Conservation (phyloP, 352 stramenopile species). For the Aphanomyces astaci region DNA sequence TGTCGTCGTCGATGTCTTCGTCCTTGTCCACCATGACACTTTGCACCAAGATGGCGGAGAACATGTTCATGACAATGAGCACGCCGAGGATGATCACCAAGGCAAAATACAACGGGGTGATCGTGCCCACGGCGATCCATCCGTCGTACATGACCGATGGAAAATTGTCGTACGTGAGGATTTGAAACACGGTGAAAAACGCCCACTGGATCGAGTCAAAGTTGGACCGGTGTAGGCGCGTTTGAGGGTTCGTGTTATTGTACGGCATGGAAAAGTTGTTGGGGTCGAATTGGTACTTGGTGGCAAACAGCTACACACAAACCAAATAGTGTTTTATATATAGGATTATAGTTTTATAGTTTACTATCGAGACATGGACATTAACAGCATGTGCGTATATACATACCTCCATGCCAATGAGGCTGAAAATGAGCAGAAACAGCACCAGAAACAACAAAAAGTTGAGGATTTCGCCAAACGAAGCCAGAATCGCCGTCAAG, state of each 20-base stretch:
- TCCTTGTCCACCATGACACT: conserved; percentile 9
- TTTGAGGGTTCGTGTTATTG: conserved; percentile 29
- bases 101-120: conserved; percentile 66
- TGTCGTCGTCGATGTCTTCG: conserved; percentile 40
- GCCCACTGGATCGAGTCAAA: conserved; percentile 68
- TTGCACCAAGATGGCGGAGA: conserved; percentile 85
- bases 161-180: conserved; percentile 91
- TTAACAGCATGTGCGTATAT: no score
- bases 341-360: no score
- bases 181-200: conserved; percentile 69
- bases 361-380: no score
- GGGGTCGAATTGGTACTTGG: conserved; percentile 84
- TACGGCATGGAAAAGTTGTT: conserved; percentile 38
- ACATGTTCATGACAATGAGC: conserved; percentile 89
- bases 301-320: conserved; percentile 82
- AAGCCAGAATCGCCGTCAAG: conserved; percentile 83
- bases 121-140: conserved; percentile 58
- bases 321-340: no score
- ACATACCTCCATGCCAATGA: conserved; percentile 73
- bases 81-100: conserved; percentile 79
- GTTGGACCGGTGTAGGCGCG: conserved; percentile 39
- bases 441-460: conserved; percentile 89
- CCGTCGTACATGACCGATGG: conserved; percentile 86
- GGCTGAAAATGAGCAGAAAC: conserved; percentile 90
- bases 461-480: conserved; percentile 84